Conservation (phyloP, 148 eudicot species). For the Amaranthus palmeri region DNA sequence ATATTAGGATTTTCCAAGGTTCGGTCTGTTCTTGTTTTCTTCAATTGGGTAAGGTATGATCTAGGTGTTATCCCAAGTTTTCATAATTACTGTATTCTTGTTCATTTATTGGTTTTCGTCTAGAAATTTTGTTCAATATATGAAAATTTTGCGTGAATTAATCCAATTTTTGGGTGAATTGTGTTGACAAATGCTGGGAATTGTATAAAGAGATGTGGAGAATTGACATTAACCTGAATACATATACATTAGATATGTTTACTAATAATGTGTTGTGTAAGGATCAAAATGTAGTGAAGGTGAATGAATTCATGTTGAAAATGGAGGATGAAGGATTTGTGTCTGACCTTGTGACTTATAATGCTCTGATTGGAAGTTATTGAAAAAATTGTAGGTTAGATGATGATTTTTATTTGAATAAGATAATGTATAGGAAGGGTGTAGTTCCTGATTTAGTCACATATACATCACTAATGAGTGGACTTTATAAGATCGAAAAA, state of each 20-base stretch:
- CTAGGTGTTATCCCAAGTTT: slow-evolving; percentile 41
- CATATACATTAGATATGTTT: slow-evolving; percentile 73
- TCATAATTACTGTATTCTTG: slow-evolving; percentile 52
- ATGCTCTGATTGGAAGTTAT: slow-evolving; percentile 66
- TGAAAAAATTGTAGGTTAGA: slow-evolving; percentile 62
- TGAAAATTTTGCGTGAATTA: slow-evolving; percentile 55
- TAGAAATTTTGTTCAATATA: slow-evolving; percentile 42
- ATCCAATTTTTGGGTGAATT: slow-evolving; percentile 38
- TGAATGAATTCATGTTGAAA: slow-evolving; percentile 70
- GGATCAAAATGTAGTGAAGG: slow-evolving; percentile 51
- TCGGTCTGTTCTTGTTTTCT: slow-evolving; percentile 57
- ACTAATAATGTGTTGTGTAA: slow-evolving; percentile 63
- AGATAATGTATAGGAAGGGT: slow-evolving; percentile 73
- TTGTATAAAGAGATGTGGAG: slow-evolving; percentile 55
- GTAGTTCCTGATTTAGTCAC: slow-evolving; percentile 74
- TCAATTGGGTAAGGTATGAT: slow-evolving; percentile 66
- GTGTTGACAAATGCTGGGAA: slow-evolving; percentile 62
- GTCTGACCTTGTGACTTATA: slow-evolving; percentile 84
- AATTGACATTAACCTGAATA: slow-evolving; percentile 57
- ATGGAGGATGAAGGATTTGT: slow-evolving; percentile 96
- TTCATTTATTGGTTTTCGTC: slow-evolving; percentile 71
- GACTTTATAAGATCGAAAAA: slow-evolving; percentile 71
- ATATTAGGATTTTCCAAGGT: too few relatives aligned
- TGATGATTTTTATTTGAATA: slow-evolving; percentile 71
- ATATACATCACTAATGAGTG: slow-evolving; percentile 69